A percentile compares a stretch with the other conserved stretches of the same genome.
These are phyloP conservation scores for Musa schizocarpa DNA, from an alignment of 176 grass and related monocot genomes.

Conservation along the genomic window DNA sequence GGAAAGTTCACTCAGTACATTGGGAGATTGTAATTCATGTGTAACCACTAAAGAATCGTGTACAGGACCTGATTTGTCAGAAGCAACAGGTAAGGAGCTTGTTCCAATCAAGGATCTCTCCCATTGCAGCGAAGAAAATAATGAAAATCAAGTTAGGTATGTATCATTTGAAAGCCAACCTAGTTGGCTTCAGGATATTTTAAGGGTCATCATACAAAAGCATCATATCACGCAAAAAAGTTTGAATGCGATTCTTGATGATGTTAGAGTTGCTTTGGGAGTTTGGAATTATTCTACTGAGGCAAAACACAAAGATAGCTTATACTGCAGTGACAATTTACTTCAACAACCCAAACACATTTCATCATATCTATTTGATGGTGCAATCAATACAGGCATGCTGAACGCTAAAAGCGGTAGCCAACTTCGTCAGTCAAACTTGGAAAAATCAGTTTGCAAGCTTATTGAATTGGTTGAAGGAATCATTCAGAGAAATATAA, in stretches of 20 bases:
- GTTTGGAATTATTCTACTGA: slow-evolving; percentile 7
- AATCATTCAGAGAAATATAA: not conserved
- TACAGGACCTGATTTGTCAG: slow-evolving; percentile 3
- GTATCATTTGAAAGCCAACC: slow-evolving; percentile 25
- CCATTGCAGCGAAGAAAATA: not conserved
- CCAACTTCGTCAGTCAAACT: not conserved
- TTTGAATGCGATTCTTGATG: slow-evolving; percentile 36
- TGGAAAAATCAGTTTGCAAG: not conserved
- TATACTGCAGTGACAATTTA: not conserved
- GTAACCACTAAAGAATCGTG: slow-evolving; percentile 11
- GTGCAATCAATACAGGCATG: not conserved
- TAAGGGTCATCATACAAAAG: slow-evolving; percentile 42
- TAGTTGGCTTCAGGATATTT: slow-evolving; percentile 44
- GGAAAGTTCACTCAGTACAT: slow-evolving; percentile 9
- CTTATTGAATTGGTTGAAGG: slow-evolving; percentile 9
- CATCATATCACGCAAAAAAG: slow-evolving; percentile 51
- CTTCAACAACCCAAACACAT: not conserved
- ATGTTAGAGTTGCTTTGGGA: slow-evolving; percentile 37
- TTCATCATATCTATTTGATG: slow-evolving; percentile 1
- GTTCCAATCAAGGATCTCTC: not conserved
- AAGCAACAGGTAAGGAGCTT: not conserved
- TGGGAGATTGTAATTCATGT: slow-evolving; percentile 1
- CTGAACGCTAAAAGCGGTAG: not conserved
- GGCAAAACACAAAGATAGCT: slow-evolving; percentile 1
- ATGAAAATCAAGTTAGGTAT: not conserved